These are phyloP conservation scores for Backusella luteola DNA, from an alignment of 192 early-diverging fungal genomes.

Conservation along the genomic window DNA sequence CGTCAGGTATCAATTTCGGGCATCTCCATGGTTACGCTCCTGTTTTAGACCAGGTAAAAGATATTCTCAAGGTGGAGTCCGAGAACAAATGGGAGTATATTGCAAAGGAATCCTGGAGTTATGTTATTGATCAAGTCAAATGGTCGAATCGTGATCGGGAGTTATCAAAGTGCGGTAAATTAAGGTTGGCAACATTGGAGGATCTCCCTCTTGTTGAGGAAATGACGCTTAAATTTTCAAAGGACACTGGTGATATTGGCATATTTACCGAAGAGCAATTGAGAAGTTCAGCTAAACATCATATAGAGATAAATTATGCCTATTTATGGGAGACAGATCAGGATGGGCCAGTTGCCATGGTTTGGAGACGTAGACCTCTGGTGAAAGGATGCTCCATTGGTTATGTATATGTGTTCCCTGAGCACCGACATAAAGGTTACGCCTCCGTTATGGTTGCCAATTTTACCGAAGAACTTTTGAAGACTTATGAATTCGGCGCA, in stretches of 20 bases:
- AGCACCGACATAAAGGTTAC: not conserved
- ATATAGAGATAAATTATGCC: not conserved
- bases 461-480: not conserved
- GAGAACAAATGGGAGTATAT: not conserved
- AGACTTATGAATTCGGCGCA: not conserved
- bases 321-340: not conserved
- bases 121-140: not conserved
- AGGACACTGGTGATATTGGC: not conserved
- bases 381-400: not conserved
- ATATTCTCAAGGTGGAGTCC: not conserved
- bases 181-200: not conserved
- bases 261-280: not conserved
- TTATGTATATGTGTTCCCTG: not conserved
- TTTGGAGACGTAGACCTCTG: not conserved
- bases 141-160: not conserved
- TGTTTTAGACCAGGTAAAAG: not conserved
- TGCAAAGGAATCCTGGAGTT: not conserved
- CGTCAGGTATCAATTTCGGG: not conserved
- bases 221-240: not conserved
- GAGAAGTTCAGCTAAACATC: not conserved
- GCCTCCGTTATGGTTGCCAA: not conserved
- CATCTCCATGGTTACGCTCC: not conserved
- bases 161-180: not conserved
- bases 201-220: not conserved
- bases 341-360: not conserved